A percentile compares a stretch with the other conserved stretches of the same genome.
Conservation (phyloP, 257 asterid species). For the Przewalskia tangutica region DNA sequence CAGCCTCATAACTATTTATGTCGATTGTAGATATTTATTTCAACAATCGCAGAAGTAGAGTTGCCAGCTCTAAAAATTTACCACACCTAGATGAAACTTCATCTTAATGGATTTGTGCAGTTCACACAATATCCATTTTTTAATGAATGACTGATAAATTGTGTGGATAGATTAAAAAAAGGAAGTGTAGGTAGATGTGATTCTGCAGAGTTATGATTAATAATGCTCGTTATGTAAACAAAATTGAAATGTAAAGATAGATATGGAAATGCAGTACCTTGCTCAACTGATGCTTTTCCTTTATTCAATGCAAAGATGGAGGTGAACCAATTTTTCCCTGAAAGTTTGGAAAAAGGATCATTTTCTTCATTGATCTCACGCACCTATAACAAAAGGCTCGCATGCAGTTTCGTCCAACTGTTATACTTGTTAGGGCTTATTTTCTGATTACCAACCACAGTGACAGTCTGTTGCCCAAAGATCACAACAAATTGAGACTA, state of each 20-base stretch:
- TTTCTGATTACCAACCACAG: neutral
- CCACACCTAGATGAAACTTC: too few species aligned
- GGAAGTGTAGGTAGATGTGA: neutral
- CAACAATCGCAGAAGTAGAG: neutral
- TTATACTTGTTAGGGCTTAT: neutral
- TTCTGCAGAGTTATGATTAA: neutral
- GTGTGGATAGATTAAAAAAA: neutral
- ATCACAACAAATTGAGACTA: neutral
- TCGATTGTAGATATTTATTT: neutral
- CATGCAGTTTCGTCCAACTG: neutral
- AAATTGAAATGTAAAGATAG: neutral
- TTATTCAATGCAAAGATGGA: conserved; percentile 35
- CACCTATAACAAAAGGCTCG: neutral
- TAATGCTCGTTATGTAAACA: neutral
- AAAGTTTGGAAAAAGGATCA: conserved; percentile 7
- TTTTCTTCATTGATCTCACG: neutral
- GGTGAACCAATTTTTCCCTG: conserved; percentile 63
- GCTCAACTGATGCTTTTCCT: conserved; percentile 28
- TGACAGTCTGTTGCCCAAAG: neutral
- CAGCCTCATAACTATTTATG: neutral
- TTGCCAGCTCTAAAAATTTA: neutral
- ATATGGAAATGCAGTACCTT: conserved; percentile 33
- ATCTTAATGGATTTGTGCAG: neutral
- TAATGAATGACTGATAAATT: neutral
- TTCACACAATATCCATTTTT: neutral